A percentile compares a stretch with the other conserved stretches of the same genome.
Conservation (phyloP, 75 land plant genomes). For the Pinus tabuliformis region DNA sequence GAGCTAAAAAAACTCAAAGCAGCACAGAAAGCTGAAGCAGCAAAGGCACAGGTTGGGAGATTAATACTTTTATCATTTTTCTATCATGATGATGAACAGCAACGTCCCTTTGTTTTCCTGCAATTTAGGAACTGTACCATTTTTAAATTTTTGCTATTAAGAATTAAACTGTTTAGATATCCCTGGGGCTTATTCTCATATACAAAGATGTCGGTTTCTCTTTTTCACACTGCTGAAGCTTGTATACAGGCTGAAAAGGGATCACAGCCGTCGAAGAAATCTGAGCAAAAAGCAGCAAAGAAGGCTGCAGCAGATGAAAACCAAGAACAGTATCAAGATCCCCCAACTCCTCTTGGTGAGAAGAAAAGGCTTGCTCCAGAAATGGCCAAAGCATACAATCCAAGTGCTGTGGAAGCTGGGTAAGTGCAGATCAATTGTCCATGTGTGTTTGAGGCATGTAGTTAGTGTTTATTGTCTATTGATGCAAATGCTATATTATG, state of each 20-base stretch:
- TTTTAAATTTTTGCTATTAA: neutral
- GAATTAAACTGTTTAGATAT: neutral
- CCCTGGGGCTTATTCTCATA: neutral
- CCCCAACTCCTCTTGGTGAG: conserved; percentile 68
- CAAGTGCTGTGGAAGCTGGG: conserved; percentile 82
- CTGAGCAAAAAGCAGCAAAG: conserved; percentile 53
- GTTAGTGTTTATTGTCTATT: neutral
- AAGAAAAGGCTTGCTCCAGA: conserved; percentile 73
- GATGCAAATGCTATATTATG: neutral
- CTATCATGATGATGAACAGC: neutral
- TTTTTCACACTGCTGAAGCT: neutral
- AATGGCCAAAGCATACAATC: conserved; percentile 84
- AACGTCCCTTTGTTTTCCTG: neutral
- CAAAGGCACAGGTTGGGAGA: conserved; percentile 39
- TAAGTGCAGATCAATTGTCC: conserved; percentile 18
- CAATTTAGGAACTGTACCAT: neutral
- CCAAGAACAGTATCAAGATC: conserved; percentile 62
- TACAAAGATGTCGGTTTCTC: neutral
- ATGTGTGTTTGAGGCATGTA: neutral
- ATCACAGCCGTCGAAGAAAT: conserved; percentile 39
- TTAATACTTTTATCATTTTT: neutral
- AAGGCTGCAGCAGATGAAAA: conserved; percentile 55
- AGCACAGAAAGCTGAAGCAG: conserved; percentile 60
- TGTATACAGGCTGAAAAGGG: conserved; percentile 45
- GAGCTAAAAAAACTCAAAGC: conserved; percentile 83